phyloP scores from a whole-genome alignment of 2,329 filamentous ascomycete genomes.

The Pseudogymnoascus sp. region DNA sequence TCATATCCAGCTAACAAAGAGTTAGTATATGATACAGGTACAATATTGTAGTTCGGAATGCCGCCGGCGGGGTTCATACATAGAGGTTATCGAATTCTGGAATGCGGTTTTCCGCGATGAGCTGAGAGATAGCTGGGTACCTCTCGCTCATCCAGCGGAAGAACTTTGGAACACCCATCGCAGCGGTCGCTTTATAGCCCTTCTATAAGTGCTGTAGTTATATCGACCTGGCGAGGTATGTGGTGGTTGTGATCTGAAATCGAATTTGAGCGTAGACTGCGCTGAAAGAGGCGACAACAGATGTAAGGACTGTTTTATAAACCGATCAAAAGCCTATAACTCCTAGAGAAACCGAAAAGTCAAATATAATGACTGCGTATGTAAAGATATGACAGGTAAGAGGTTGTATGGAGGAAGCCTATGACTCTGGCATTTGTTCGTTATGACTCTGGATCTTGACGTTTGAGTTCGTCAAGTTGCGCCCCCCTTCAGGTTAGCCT shows the following conservation, averaged over 20 bases:
- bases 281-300: conserved; percentile 7
- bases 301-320: conserved; percentile 4
- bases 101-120: conserved; percentile 97
- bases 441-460: neutral
- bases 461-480: conserved; percentile 5
- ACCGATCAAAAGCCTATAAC: conserved; percentile 4
- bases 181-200: conserved; percentile 4
- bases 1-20: conserved; percentile 67
- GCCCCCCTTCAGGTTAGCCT: conserved; percentile 4
- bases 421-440: conserved; percentile 2
- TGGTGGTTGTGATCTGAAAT: conserved; percentile 1
- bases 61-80: conserved; percentile 36
- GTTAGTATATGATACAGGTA: conserved; percentile 1
- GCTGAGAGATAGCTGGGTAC: conserved; percentile 95
- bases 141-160: conserved; percentile 92
- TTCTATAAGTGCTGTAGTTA: conserved; percentile 1
- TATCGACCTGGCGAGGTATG: neutral
- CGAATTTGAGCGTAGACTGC: neutral
- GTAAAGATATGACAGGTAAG: neutral
- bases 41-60: neutral
- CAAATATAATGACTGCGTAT: conserved; percentile 3
- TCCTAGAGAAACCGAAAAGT: conserved; percentile 3
- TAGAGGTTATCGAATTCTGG: conserved; percentile 98
- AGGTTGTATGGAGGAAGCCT: conserved; percentile 5
- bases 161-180: conserved; percentile 46